phyloP scores from a whole-genome alignment of 495 filamentous ascomycete genomes.

The Neurospora hispaniola region DNA sequence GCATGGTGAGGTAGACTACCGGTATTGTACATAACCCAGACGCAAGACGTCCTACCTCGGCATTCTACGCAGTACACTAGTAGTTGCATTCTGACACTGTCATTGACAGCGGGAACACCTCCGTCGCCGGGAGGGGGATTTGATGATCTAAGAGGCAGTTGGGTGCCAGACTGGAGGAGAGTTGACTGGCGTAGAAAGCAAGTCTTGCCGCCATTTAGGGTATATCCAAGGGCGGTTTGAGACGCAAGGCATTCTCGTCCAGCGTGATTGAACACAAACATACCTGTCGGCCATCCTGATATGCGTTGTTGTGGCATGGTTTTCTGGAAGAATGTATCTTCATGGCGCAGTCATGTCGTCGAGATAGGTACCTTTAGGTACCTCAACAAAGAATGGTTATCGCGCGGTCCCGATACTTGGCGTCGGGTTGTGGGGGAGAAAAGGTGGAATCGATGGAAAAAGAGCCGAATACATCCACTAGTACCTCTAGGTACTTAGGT shows the following conservation, averaged over 20 bases:
- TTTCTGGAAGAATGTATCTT: neutral
- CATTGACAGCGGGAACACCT: neutral
- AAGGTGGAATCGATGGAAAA: neutral
- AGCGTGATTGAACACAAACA: neutral
- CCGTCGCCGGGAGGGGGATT: neutral
- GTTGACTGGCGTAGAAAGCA: neutral
- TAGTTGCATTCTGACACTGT: neutral
- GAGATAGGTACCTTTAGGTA: neutral
- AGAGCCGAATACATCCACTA: neutral
- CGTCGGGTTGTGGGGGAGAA: neutral
- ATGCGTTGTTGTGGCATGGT: neutral
- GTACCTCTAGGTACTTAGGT: no score
- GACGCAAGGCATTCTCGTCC: neutral
- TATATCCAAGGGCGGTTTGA: neutral
- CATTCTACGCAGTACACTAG: neutral
- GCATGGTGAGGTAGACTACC: neutral
- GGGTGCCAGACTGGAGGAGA: neutral
- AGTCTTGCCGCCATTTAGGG: neutral
- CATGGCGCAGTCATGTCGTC: neutral
- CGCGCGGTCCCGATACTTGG: neutral
- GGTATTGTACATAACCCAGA: neutral
- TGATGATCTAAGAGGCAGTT: neutral
- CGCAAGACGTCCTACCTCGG: neutral
- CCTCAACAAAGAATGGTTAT: neutral
- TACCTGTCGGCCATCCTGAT: neutral